Percentiles rank a stretch among this genome's conserved stretches.
phyloP scores from a whole-genome alignment of 805 yeast species.

The Aciculoconidium aculeatum region DNA sequence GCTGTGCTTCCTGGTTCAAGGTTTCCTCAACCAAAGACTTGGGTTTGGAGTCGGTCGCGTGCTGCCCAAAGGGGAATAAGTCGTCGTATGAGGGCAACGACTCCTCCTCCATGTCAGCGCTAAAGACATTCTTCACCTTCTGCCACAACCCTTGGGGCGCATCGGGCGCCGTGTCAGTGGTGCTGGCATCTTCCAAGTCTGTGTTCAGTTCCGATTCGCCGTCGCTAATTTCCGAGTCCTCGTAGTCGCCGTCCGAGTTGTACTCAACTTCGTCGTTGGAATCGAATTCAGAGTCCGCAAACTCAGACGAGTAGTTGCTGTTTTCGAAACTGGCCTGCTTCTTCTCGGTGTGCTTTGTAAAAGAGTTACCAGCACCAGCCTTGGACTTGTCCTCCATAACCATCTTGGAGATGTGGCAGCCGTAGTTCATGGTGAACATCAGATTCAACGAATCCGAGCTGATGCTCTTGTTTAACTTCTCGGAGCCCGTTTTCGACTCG shows the following conservation, averaged over 20 bases:
- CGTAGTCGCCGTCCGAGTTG: slow-evolving; percentile 28
- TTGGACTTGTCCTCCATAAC: slow-evolving; percentile 15
- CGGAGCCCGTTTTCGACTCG: slow-evolving; percentile 10
- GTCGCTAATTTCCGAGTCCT: slow-evolving; percentile 4
- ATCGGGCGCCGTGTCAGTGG: slow-evolving; percentile 2
- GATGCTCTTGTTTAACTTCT: slow-evolving; percentile 21
- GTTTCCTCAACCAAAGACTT: slow-evolving; percentile 28
- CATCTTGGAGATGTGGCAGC: slow-evolving; percentile 38
- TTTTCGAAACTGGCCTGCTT: slow-evolving; percentile 4
- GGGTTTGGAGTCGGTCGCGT: slow-evolving; percentile 20
- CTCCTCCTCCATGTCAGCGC: slow-evolving; percentile 24
- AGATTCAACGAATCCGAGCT: slow-evolving; percentile 38
- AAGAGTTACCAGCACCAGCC: slow-evolving; percentile 7
- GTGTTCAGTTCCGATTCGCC: slow-evolving; percentile 3
- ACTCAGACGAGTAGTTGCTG: slow-evolving; percentile 15
- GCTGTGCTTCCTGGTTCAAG: slow-evolving; percentile 18
- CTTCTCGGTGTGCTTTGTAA: slow-evolving; percentile 5
- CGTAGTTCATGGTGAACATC: slow-evolving; percentile 32
- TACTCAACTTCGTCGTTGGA: slow-evolving; percentile 22
- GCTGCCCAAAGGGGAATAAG: slow-evolving; percentile 52
- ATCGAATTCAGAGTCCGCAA: slow-evolving; percentile 32
- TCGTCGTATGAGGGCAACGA: slow-evolving; percentile 69
- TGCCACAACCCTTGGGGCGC: slow-evolving; percentile 31
- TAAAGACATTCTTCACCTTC: slow-evolving; percentile 37
- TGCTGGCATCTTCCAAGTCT: slow-evolving; percentile 4